phyloP scores from a whole-genome alignment of 345 rosid genomes.

The Hypericum perforatum region DNA sequence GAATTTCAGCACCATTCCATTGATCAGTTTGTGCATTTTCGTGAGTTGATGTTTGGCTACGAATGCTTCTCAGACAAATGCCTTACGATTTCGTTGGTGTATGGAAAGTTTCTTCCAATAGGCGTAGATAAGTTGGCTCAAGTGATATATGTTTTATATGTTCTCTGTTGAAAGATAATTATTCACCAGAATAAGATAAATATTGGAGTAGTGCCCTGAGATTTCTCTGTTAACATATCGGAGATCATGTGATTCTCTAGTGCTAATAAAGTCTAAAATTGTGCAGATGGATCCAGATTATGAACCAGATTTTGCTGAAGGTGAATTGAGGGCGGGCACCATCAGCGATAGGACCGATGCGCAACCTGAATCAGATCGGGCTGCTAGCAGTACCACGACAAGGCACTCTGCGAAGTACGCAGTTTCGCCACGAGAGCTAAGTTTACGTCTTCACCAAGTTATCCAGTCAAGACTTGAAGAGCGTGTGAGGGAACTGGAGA shows the following conservation, averaged over 20 bases:
- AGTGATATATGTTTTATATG: background rate
- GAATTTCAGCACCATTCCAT: no score
- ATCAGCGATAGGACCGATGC: background rate
- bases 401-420: slow-evolving; percentile 6
- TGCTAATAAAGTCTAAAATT: background rate
- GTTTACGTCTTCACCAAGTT: slow-evolving; percentile 28
- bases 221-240: no score
- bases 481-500: slow-evolving; percentile 26
- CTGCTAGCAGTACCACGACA: background rate
- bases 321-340: slow-evolving; percentile 5
- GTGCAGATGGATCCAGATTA: slow-evolving; percentile 11
- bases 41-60: no score
- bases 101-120: no score
- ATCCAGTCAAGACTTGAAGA: slow-evolving; percentile 21
- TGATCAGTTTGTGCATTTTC: no score
- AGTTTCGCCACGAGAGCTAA: slow-evolving; percentile 20
- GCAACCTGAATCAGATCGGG: slow-evolving; percentile 15
- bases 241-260: no score
- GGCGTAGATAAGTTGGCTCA: no score
- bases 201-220: no score
- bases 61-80: no score
- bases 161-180: background rate
- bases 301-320: slow-evolving; percentile 5
- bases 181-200: no score
- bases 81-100: no score